Base-by-base conservation (phyloP, 345 rosid genomes). In the Cardamine resedifolia region DNA sequence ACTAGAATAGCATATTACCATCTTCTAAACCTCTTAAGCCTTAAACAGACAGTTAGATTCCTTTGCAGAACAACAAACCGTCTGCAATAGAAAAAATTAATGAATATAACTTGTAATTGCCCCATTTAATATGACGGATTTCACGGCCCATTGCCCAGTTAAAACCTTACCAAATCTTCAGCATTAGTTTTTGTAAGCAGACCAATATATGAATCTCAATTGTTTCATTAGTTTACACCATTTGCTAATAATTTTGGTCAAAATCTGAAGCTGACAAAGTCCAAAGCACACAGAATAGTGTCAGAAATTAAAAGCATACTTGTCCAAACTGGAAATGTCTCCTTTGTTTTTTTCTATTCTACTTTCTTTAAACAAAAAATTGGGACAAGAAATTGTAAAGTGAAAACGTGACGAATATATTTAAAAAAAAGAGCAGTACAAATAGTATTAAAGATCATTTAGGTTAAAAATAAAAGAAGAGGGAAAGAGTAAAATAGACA, bases 221-320 rank as follows among this genome's bases (percentile, higher is more conserved):
- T 71, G 43, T 10, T 53, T 63, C 28, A 44, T 34, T 33, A 34
- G n/a, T 47, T 57, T 9, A 65, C 58, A 57, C 39, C 56, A 41
- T 39, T 74, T 67, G 63, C 68, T 67, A 30, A 59, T 74, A 59
- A 10, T 16, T 49, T 16, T 50, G 78, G 73, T 74, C 78, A 67
- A 74, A 66, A 67, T 59, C 62, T 67, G 62, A 66, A 74, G 68
- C 56, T 51, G 78, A 74, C 78, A 53, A 67, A 67, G 59, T 58
- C 73, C 73, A 41, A 67, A 66, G 56, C 56, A 50, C 73, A 67
- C 57, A 67, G 68, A 67, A 41, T 67, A 10, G 57, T 74, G 73
- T 74, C 73, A 38, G 78, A 59, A 50, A 50, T 41, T 41, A 41
- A 67, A 74, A 67, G 68, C 78, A 39, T 41, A 58, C 47, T 21